Conservation (phyloP, 345 rosid genomes). For the Moricandia moricandioides region DNA sequence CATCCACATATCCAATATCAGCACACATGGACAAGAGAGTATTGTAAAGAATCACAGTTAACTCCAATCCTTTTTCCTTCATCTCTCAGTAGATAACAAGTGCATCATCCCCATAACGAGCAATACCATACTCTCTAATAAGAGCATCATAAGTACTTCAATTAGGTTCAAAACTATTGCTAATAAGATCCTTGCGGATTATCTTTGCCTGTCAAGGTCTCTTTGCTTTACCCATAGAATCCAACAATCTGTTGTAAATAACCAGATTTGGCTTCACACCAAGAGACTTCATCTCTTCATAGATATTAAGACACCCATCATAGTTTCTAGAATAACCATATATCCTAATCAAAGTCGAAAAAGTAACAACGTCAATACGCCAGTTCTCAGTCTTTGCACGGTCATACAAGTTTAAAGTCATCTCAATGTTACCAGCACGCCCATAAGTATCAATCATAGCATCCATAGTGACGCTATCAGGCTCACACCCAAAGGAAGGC, state of each 20-base stretch:
- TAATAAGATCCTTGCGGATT: constrained; percentile 60
- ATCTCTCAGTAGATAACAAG: constrained; percentile 63
- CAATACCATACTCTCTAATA: constrained; percentile 75
- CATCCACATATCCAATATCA: constrained; percentile 65
- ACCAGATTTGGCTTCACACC: constrained; percentile 67
- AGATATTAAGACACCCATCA: constrained; percentile 88
- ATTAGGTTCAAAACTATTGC: constrained; percentile 56
- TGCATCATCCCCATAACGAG: constrained; percentile 74
- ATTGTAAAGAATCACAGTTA: constrained; percentile 69
- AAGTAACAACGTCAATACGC: constrained; percentile 60
- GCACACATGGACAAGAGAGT: constrained; percentile 87
- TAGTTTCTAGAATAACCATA: constrained; percentile 58
- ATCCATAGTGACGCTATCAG: constrained; percentile 62
- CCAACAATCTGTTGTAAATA: constrained; percentile 66
- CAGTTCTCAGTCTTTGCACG: constrained; percentile 83
- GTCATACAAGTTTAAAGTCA: constrained; percentile 82
- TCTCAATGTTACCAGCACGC: constrained; percentile 63
- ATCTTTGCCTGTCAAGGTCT: constrained; percentile 91
- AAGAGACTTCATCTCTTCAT: constrained; percentile 85
- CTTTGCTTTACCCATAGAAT: constrained; percentile 90
- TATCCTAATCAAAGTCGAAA: constrained; percentile 72
- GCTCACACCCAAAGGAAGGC: constrained; percentile 56
- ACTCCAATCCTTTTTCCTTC: constrained; percentile 61
- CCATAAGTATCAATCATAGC: constrained; percentile 86
- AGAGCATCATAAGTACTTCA: constrained; percentile 65